Base-by-base conservation (phyloP, 2,329 filamentous ascomycete genomes). In the Talaromyces verruculosus region DNA sequence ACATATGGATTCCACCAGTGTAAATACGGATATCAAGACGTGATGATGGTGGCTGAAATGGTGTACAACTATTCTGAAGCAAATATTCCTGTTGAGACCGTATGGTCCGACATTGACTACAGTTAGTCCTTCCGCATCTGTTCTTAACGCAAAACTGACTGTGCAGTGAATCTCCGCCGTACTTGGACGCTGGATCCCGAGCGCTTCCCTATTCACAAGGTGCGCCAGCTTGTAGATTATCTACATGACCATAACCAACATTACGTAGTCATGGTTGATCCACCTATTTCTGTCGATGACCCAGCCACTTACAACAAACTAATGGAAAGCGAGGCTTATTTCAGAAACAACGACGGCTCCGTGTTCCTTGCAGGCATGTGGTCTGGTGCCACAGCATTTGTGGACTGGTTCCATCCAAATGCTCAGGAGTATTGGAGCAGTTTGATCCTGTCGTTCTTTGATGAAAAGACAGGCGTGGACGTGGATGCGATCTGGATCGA, bases 401-500 rank as follows among this genome's bases (percentile, higher is more conserved):
- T 89, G 0, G 91, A 94, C 74, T 94, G 91, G 91, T 92, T 93
- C 72, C 80, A 88, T 28, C 82, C 84, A 6, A 86, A 87, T 62
- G 85, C 87, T 1, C 83, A 87, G 59, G 72, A 78, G 0, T 95
- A 88, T 76, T 94, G 91, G 91, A 87, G 87, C 68, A 82, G 83
- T 4, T 85, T 93, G 73, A 89, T 94, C 69, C 75, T 74, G 0
- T 75, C 73, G 0, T 91, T 91, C 79, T 93, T 93, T 78, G 77
- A 84, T 67, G 76, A 84, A 0, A 80, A 87, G 0, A 83, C 79
- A 1, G 91, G 91, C 28, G 83, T 94, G 15, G 86, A 93, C 69
- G 89, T 94, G 57, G 91, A 93, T 67, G 91, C 85, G 0, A 80
- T 93, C 1, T 93, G 90, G 89, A 91, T 91, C 69, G 90, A 92